Base-by-base conservation (phyloP, 1,284 basidiomycete species). In the Boletus mariae region DNA sequence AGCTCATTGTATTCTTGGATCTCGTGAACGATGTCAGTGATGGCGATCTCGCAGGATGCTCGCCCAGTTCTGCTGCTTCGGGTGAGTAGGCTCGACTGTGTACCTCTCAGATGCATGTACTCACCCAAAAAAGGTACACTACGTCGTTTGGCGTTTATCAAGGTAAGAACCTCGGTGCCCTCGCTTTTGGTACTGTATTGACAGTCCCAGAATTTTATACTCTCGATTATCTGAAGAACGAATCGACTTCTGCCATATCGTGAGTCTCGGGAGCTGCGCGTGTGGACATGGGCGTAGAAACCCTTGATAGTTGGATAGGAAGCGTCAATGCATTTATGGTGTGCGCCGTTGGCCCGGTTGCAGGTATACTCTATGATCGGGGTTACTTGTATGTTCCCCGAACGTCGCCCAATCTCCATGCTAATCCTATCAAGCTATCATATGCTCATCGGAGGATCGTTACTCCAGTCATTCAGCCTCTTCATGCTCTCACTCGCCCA, bases 401-500 rank as follows among this genome's bases (percentile, higher is more conserved):
- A 13, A 7, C 15, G 12, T n/a, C 42, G 11, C 40, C 43, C 10
- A 11, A 31, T 2, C 29, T 43, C 6, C 10, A 47, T 50, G 5
- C 53, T 59, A n/a, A 55, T 46, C 20, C 7, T 38, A 26, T 43
- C 29, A 57, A 70, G 66, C 34, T 67, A 71, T 28, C 47, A 62
- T n/a, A 34, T 70, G 38, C 49, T 70, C 7, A 60, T 69, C 5
- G 56, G 59, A 42, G 67, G 67, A 26, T 63, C 60, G 7, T 40
- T 61, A 9, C 35, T 68, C 3, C 54, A 66, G 31, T 66, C 67
- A 20, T 53, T 71, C 37, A 29, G 47, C 10, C 28, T 68, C 37
- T 71, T 71, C 44, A 67, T 68, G 67, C 59, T 71, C 34, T 68
- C 68, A 2, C 49, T 68, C 15, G 26, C 59, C 0, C 29, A 58